Evolutionary conservation across 805 yeast species (phyloP).

Genomic region (Saturnispora diversa): DNA sequence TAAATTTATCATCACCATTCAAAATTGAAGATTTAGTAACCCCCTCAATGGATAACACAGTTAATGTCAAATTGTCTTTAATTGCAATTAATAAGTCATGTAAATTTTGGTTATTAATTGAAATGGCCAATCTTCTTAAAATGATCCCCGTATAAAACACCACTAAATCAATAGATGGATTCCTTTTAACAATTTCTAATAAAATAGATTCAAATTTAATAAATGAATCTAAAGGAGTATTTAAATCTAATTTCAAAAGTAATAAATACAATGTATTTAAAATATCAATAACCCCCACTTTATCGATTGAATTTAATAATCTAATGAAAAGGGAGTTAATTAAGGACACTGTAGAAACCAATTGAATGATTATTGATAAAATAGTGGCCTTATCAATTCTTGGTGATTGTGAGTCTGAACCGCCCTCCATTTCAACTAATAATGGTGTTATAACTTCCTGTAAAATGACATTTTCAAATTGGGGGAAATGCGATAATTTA

Average conservation of each 20-base stretch:
- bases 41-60: conserved; percentile 1
- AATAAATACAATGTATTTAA: conserved; percentile 5
- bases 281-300: not conserved
- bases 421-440: not conserved
- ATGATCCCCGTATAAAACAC: conserved; percentile 7
- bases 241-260: not conserved
- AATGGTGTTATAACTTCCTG: conserved; percentile 5
- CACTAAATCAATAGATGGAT: not conserved
- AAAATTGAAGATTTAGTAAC: not conserved
- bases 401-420: too few species aligned
- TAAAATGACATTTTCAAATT: conserved; percentile 2
- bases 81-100: not conserved
- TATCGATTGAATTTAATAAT: conserved; percentile 9
- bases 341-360: conserved; percentile 9
- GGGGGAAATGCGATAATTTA: conserved; percentile 31
- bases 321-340: conserved; percentile 11
- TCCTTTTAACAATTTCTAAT: not conserved
- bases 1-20: not conserved
- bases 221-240: conserved; percentile 4
- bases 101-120: not conserved
- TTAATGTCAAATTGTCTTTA: not conserved
- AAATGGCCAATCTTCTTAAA: conserved; percentile 4
- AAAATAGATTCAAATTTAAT: conserved; percentile 5
- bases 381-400: too few species aligned
- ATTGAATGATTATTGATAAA: conserved; percentile 4